Base-by-base conservation (phyloP, 2,329 filamentous ascomycete genomes). In the Colletotrichum sp. region DNA sequence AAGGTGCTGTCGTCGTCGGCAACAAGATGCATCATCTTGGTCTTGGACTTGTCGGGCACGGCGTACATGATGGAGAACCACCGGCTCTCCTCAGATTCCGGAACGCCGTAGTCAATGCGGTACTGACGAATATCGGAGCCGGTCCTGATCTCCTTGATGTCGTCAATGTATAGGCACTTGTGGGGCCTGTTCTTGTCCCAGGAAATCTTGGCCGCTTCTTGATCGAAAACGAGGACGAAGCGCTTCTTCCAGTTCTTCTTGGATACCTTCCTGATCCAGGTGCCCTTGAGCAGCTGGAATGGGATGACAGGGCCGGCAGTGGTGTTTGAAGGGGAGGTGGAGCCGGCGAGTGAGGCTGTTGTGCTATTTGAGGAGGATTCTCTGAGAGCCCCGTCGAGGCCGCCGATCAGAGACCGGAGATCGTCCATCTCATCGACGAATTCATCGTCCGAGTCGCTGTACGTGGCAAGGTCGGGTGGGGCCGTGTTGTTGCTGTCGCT, bases 1-100 rank as follows among this genome's bases (percentile, higher is more conserved):
- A 96, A 94, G 9, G 93, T 91, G 79, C 92, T 91, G 63, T 92
- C 88, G 77, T 94, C 93, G 13, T 93, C 93, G 30, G 96, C 95
- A 73, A 98, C 93, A 68, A 99, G 89, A 84, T 99, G 96, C 87
- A 99, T 92, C 10, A 93, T 93, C 84, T 98, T 98, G 80, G 92
- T 93, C 82, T 95, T 96, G 10, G 93, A 93, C 77, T 93, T 94
- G 79, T 95, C 94, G 0, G 94, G 93, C 48, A 95, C 91, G 1
- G 92, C 92, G 84, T 98, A 98, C 69, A 98, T 91, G 79, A 99
- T 95, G 32, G 96, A 98, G 81, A 99, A 96, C 91, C 96, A 98
- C 16, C 92, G 92, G 9, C 89, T 86, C 80, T 96, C 94, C 52
- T 92, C 90, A 8, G 91, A 87, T 68, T 93, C 90, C 1, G 93